A percentile compares a stretch with the other conserved stretches of the same genome.
Conservation (phyloP, 2,329 filamentous ascomycete genomes). For the Fusarium staphyleae region DNA sequence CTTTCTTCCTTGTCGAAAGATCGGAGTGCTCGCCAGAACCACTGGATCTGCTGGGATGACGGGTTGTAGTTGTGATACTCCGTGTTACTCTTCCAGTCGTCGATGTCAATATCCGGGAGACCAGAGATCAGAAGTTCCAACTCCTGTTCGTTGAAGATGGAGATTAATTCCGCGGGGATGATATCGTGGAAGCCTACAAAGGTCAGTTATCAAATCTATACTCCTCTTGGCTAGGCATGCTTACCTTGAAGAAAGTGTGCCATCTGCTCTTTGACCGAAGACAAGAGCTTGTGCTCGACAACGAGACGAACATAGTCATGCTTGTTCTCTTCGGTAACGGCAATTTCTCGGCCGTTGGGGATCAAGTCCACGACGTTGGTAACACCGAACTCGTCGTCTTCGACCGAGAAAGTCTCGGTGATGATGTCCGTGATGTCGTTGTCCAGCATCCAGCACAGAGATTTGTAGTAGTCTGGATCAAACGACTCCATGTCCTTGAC, state of each 20-base stretch:
- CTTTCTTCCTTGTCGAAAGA: slow-evolving; percentile 99
- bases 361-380: slow-evolving; percentile 87
- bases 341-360: slow-evolving; percentile 85
- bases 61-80: slow-evolving; percentile 98
- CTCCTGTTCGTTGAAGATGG: slow-evolving; percentile 99
- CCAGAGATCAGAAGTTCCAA: slow-evolving; percentile 95
- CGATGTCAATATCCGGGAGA: slow-evolving; percentile 94
- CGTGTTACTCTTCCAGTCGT: slow-evolving; percentile 99
- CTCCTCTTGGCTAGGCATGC: slow-evolving; percentile 27
- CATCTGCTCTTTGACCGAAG: slow-evolving; percentile 93
- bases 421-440: slow-evolving; percentile 99
- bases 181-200: slow-evolving; percentile 90
- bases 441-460: slow-evolving; percentile 95
- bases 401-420: slow-evolving; percentile 92
- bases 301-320: slow-evolving; percentile 95
- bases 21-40: slow-evolving; percentile 98
- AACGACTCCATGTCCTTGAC: slow-evolving; percentile 99
- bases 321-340: slow-evolving; percentile 98
- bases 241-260: slow-evolving; percentile 87
- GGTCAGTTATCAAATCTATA: slow-evolving; percentile 8
- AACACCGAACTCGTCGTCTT: slow-evolving; percentile 93
- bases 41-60: slow-evolving; percentile 95
- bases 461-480: slow-evolving; percentile 99
- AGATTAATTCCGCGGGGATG: slow-evolving; percentile 89
- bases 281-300: slow-evolving; percentile 90